Conservation (phyloP, 257 asterid species). For the Buddleja alternifolia region DNA sequence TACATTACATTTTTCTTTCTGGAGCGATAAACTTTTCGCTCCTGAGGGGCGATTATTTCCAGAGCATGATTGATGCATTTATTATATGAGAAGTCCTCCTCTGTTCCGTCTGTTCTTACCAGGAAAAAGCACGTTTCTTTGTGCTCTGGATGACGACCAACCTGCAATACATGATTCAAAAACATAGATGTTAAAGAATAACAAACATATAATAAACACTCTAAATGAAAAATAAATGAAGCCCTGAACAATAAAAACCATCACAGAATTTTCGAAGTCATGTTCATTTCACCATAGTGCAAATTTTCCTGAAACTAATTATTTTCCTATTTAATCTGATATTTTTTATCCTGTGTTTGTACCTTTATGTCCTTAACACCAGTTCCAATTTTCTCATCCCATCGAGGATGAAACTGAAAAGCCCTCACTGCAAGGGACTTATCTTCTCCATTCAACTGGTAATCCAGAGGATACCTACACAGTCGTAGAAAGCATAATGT, state of each 20-base stretch:
- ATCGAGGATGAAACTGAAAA: slow-evolving; percentile 76
- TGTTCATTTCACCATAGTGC: too few relatives aligned
- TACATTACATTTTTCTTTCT: slow-evolving; percentile 20
- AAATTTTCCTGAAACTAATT: too few relatives aligned
- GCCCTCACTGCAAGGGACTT: slow-evolving; percentile 61
- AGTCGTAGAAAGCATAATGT: slow-evolving; percentile 13
- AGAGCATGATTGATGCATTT: slow-evolving; percentile 71
- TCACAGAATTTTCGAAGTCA: not conserved
- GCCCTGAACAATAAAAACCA: not conserved
- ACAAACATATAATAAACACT: too few relatives aligned
- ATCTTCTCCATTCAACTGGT: slow-evolving; percentile 58
- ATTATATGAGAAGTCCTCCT: slow-evolving; percentile 85
- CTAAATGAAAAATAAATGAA: not conserved
- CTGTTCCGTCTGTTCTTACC: slow-evolving; percentile 75
- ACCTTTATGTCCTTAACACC: slow-evolving; percentile 84
- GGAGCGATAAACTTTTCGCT: slow-evolving; percentile 42
- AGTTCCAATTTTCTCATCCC: slow-evolving; percentile 61
- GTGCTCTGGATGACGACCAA: slow-evolving; percentile 70
- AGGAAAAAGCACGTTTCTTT: slow-evolving; percentile 69
- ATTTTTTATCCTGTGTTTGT: slow-evolving; percentile 1
- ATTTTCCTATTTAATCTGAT: not conserved
- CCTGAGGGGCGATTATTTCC: slow-evolving; percentile 53
- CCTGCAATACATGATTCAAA: slow-evolving; percentile 45
- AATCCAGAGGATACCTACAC: slow-evolving; percentile 59
- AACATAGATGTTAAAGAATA: not conserved